These are phyloP conservation scores for Beauveria scarabaeidicola DNA, from an alignment of 2,329 filamentous ascomycete genomes.

Conservation along the genomic window DNA sequence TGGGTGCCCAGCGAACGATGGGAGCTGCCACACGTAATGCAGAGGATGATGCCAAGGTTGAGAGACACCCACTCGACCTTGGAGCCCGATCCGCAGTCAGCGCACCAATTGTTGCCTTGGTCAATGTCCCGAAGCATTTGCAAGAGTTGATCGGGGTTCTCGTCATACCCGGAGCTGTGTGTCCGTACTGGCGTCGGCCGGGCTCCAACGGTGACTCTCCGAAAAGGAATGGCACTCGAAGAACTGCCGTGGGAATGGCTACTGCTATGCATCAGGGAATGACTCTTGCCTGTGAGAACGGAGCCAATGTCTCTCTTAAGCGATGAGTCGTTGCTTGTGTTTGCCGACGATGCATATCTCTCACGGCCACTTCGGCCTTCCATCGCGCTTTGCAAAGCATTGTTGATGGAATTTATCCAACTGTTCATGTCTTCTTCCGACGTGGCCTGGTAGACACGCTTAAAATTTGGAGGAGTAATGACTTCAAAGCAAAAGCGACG, in stretches of 20 bases:
- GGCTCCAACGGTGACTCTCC: slow-evolving; percentile 86
- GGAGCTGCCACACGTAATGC: slow-evolving; percentile 96
- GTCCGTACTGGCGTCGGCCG: slow-evolving; percentile 64
- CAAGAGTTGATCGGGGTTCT: slow-evolving; percentile 76
- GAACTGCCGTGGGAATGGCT: slow-evolving; percentile 40
- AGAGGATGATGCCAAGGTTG: slow-evolving; percentile 90
- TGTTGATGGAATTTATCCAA: slow-evolving; percentile 96
- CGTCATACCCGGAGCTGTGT: slow-evolving; percentile 65
- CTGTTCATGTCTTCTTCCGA: slow-evolving; percentile 97
- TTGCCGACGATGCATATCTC: slow-evolving; percentile 32
- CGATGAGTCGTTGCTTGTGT: slow-evolving; percentile 40
- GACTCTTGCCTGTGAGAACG: slow-evolving; percentile 85
- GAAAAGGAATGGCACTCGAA: slow-evolving; percentile 53
- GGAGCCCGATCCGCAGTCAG: slow-evolving; percentile 81
- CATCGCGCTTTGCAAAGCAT: slow-evolving; percentile 90
- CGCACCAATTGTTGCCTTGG: slow-evolving; percentile 87
- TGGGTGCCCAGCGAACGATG: slow-evolving; percentile 94
- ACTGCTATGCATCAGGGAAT: slow-evolving; percentile 51
- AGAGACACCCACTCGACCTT: slow-evolving; percentile 99
- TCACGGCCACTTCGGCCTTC: slow-evolving; percentile 63
- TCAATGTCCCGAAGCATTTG: slow-evolving; percentile 84
- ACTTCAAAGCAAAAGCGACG: slow-evolving; percentile 96
- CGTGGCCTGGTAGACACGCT: slow-evolving; percentile 92
- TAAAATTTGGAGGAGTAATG: slow-evolving; percentile 82
- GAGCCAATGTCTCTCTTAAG: slow-evolving; percentile 83